Conservation (phyloP, 1,284 basidiomycete species). For the Trametes hirsuta region DNA sequence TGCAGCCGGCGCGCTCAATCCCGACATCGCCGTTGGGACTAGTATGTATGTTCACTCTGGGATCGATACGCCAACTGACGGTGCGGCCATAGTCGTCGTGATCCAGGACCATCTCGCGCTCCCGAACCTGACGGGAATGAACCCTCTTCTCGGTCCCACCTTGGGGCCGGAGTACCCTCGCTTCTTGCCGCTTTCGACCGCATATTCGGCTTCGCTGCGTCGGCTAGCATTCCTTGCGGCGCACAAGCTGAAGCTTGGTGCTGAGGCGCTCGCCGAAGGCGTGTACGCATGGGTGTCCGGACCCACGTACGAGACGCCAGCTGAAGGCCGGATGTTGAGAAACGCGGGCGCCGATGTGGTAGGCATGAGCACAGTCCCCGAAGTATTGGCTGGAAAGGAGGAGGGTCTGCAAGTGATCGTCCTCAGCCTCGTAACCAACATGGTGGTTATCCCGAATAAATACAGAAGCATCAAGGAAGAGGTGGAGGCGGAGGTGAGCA, state of each 20-base stretch:
- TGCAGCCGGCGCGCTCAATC: conserved; percentile 80
- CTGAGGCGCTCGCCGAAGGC: conserved; percentile 66
- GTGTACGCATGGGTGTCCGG: conserved; percentile 87
- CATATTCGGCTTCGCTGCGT: conserved; percentile 74
- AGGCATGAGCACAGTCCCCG: conserved; percentile 90
- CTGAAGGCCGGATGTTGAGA: conserved; percentile 77
- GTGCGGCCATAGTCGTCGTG: conserved; percentile 61
- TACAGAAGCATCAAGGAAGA: conserved; percentile 75
- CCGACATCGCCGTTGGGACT: conserved; percentile 75
- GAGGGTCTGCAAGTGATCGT: conserved; percentile 76
- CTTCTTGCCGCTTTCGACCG: conserved; percentile 80
- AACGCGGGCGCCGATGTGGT: conserved; percentile 81
- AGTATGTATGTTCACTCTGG: conserved; percentile 49
- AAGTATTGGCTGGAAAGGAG: conserved; percentile 81
- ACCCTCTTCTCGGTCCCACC: conserved; percentile 76
- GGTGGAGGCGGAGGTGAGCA: conserved; percentile 70
- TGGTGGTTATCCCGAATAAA: conserved; percentile 73
- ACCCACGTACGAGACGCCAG: conserved; percentile 84
- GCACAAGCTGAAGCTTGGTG: conserved; percentile 51
- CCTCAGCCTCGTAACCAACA: conserved; percentile 82
- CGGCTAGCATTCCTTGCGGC: conserved; percentile 72
- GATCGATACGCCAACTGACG: neutral
- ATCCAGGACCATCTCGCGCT: conserved; percentile 84
- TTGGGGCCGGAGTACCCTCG: conserved; percentile 58
- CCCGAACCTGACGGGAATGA: conserved; percentile 77